Conservation (phyloP, 306 rosid species). For the Amphicarpaea edgeworthii region DNA sequence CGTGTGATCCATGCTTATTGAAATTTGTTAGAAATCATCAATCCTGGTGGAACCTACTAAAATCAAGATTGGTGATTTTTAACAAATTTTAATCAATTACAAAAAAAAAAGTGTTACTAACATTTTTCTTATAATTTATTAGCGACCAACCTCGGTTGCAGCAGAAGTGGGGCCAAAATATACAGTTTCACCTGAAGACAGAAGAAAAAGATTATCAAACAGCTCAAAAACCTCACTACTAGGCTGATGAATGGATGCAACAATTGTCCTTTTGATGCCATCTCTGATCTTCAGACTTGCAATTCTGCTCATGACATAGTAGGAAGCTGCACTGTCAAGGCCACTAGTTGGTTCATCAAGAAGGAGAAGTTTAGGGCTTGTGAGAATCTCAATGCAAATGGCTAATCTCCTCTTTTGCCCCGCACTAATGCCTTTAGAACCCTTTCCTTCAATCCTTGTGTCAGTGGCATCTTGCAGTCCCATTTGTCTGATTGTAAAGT, state of each 20-base stretch:
- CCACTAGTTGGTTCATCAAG: conserved; percentile 68
- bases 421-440: conserved; percentile 48
- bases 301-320: conserved; percentile 60
- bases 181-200: too few species aligned
- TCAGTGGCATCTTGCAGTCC: conserved; percentile 56
- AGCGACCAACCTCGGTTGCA: too few species aligned
- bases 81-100: too few species aligned
- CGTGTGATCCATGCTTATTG: too few species aligned
- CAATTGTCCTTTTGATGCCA: conserved; percentile 50
- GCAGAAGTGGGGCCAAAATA: too few species aligned
- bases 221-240: conserved; percentile 61
- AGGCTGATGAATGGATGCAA: conserved; percentile 69
- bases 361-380: conserved; percentile 57
- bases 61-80: too few species aligned
- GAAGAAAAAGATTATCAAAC: conserved; percentile 38
- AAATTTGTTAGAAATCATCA: too few species aligned
- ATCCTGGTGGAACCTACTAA: too few species aligned
- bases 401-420: conserved; percentile 68
- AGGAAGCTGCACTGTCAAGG: conserved; percentile 61
- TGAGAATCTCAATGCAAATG: conserved; percentile 65
- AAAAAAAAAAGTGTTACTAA: too few species aligned
- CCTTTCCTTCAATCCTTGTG: conserved; percentile 60
- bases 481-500: conserved; percentile 60
- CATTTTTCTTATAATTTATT: too few species aligned
- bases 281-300: conserved; percentile 43